Percentiles rank a stretch among this genome's conserved stretches.
Conservation (phyloP, 2,329 filamentous ascomycete species). For the Fusarium paranaense region DNA sequence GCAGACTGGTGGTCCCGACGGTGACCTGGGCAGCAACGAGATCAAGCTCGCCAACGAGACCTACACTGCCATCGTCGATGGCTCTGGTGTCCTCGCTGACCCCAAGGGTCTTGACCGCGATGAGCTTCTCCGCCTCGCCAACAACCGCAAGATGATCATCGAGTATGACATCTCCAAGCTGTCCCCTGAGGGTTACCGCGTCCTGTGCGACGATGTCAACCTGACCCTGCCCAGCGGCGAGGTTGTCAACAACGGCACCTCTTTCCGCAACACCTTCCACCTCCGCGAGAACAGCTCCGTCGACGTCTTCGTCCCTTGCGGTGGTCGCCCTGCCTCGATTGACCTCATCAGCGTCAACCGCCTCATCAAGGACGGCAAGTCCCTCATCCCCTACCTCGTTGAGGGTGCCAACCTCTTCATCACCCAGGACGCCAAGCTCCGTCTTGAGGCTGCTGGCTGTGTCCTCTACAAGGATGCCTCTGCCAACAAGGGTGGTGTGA, state of each 20-base stretch:
- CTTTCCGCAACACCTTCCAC: conserved; percentile 98
- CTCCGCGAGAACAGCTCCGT: conserved; percentile 81
- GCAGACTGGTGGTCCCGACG: conserved; percentile 97
- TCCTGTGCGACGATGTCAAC: conserved; percentile 92
- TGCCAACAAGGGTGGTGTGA: conserved; percentile 98
- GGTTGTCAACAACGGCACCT: conserved; percentile 87
- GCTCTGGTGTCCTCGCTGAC: conserved; percentile 93
- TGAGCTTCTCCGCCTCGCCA: conserved; percentile 87
- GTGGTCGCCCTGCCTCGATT: conserved; percentile 95
- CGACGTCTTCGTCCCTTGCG: conserved; percentile 94
- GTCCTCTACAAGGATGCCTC: conserved; percentile 98
- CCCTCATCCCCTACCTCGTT: conserved; percentile 91
- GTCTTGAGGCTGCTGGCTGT: conserved; percentile 93
- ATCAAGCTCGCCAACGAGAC: conserved; percentile 96
- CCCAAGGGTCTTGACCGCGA: conserved; percentile 87
- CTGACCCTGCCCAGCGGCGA: conserved; percentile 90
- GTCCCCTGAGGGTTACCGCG: conserved; percentile 87
- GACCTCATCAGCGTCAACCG: conserved; percentile 88
- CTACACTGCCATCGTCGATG: conserved; percentile 96
- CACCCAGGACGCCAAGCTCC: conserved; percentile 96
- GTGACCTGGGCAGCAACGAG: conserved; percentile 97
- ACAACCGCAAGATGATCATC: conserved; percentile 87
- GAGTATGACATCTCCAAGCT: conserved; percentile 89
- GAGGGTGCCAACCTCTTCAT: conserved; percentile 99
- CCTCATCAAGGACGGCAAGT: conserved; percentile 91